These are phyloP conservation scores for Mortierella sp. DNA, from an alignment of 371 early-diverging fungal genomes.

Conservation along the genomic window DNA sequence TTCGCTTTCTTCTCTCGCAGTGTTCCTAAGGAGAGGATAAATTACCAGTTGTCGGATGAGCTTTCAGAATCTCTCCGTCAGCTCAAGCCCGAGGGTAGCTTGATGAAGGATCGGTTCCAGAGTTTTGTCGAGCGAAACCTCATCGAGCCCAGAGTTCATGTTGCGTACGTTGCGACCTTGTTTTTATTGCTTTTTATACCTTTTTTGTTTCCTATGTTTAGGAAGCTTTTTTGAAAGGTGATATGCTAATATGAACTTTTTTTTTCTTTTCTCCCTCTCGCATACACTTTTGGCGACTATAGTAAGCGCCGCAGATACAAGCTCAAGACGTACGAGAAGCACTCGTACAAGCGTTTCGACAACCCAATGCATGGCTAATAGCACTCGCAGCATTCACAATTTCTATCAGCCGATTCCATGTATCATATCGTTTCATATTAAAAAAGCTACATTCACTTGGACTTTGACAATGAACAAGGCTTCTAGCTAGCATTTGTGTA, in stretches of 20 bases:
- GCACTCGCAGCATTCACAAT: too few relatives aligned
- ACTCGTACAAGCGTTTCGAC: slow-evolving; percentile 58
- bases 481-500: too few relatives aligned
- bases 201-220: background rate
- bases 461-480: too few relatives aligned
- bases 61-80: slow-evolving; percentile 66
- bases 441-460: too few relatives aligned
- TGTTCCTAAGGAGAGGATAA: slow-evolving; percentile 58
- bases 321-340: slow-evolving; percentile 70
- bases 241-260: background rate
- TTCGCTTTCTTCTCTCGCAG: background rate
- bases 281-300: background rate
- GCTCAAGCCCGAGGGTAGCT: slow-evolving; percentile 88
- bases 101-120: slow-evolving; percentile 83
- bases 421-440: too few relatives aligned
- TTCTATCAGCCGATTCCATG: too few relatives aligned
- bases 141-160: slow-evolving; percentile 82
- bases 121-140: slow-evolving; percentile 88
- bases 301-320: slow-evolving; percentile 58
- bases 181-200: background rate
- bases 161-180: slow-evolving; percentile 45
- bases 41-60: slow-evolving; percentile 70
- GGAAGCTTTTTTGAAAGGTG: background rate
- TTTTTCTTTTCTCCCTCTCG: background rate
- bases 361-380: slow-evolving; percentile 31